A percentile compares a stretch with the other conserved stretches of the same genome.
These are phyloP conservation scores for Microthyrium microscopicum DNA, from an alignment of 2,329 filamentous ascomycete species.

Conservation along the genomic window DNA sequence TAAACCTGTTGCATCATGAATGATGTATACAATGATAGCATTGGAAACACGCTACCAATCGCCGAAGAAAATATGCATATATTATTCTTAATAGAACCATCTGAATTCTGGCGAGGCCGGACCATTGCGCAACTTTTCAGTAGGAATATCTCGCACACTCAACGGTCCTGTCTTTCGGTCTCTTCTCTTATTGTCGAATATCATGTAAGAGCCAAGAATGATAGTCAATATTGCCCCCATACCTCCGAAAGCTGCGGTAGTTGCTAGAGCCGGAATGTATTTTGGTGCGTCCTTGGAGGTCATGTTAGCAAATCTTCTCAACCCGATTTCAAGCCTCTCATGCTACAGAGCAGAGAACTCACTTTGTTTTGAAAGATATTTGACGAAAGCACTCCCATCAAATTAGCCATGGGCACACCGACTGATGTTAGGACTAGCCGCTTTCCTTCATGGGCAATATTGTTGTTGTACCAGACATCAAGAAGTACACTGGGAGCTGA, in stretches of 20 bases:
- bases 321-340: no score
- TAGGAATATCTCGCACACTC: conserved; percentile 33
- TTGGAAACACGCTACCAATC: no score
- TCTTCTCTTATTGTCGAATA: conserved; percentile 44
- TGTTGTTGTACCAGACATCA: conserved; percentile 64
- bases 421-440: conserved; percentile 54
- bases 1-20: no score
- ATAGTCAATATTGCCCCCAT: conserved; percentile 38
- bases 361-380: conserved; percentile 51
- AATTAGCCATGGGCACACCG: conserved; percentile 56
- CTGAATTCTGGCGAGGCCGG: conserved; percentile 26
- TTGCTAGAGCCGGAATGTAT: conserved; percentile 49
- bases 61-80: no score
- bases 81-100: conserved; percentile 18
- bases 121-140: conserved; percentile 27
- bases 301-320: no score
- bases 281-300: conserved; percentile 37
- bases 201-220: conserved; percentile 46
- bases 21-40: no score
- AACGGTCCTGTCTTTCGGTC: conserved; percentile 40
- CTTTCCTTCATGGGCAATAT: conserved; percentile 59
- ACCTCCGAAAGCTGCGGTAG: conserved; percentile 47
- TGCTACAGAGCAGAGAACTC: conserved; percentile 25
- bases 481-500: conserved; percentile 56
- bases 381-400: conserved; percentile 55